A percentile compares a stretch with the other conserved stretches of the same genome.
phyloP scores from a whole-genome alignment of 257 asterid genomes.

The Scutellaria barbata region DNA sequence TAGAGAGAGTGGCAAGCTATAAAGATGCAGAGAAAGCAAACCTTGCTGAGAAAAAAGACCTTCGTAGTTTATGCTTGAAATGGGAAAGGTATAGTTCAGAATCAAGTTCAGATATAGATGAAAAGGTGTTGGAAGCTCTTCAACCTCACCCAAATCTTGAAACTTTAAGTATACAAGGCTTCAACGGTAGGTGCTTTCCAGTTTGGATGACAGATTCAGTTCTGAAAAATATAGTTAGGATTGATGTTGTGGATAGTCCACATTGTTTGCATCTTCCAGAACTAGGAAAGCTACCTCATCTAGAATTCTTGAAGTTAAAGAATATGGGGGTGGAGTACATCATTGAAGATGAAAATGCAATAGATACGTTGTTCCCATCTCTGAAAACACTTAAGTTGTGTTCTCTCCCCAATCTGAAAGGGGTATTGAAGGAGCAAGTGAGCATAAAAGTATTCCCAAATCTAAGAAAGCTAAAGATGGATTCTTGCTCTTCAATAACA shows the following conservation, averaged over 20 bases:
- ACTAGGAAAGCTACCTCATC: constrained; percentile 35
- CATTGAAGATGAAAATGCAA: not conserved
- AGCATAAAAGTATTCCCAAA: too few species aligned
- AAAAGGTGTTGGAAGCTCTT: not conserved
- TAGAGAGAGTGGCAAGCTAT: too few species aligned
- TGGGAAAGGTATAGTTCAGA: constrained; percentile 32
- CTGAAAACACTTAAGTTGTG: too few species aligned
- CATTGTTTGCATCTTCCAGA: constrained; percentile 25
- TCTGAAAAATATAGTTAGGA: constrained; percentile 17
- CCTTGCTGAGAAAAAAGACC: constrained; percentile 30
- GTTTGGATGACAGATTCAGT: constrained; percentile 34
- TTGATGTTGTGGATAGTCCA: not conserved
- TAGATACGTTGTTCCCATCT: too few species aligned
- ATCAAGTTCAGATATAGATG: not conserved
- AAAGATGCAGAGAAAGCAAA: constrained; percentile 35
- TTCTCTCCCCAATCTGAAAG: too few species aligned
- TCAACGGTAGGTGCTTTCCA: constrained; percentile 28
- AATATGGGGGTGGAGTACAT: constrained; percentile 29
- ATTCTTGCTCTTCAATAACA: too few species aligned
- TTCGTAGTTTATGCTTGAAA: constrained; percentile 19
- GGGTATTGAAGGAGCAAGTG: too few species aligned
- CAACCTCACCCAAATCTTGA: not conserved
- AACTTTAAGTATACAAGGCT: not conserved
- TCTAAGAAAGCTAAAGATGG: too few species aligned
- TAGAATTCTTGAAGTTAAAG: not conserved